Conservation (phyloP, 169 alveolate species). For the Cryptosporidium ryanae region DNA sequence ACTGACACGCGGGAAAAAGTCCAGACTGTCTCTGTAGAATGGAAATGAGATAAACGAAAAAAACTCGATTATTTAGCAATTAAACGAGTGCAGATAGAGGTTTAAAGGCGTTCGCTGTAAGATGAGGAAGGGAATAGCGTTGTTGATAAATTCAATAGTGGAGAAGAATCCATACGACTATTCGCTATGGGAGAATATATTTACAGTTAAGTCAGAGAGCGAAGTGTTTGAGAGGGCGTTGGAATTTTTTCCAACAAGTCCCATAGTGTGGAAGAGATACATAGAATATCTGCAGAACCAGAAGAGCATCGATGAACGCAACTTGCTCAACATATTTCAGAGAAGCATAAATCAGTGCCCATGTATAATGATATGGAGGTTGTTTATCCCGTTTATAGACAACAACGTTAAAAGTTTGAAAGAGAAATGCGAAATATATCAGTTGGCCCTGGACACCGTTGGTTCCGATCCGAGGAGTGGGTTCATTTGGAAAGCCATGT, state of each 20-base stretch:
- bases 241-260: constrained; percentile 73
- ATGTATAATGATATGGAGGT: constrained; percentile 68
- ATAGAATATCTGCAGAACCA: constrained; percentile 60
- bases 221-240: constrained; percentile 74
- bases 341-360: constrained; percentile 66
- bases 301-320: constrained; percentile 6
- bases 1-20: too few relatives aligned
- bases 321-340: constrained; percentile 34
- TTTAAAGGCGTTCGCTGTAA: neutral
- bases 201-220: constrained; percentile 62
- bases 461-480: constrained; percentile 74
- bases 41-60: too few relatives aligned
- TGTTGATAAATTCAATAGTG: constrained; percentile 61
- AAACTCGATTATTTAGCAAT: too few relatives aligned
- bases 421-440: constrained; percentile 50
- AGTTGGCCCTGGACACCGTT: constrained; percentile 49
- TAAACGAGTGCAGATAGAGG: neutral
- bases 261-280: constrained; percentile 66
- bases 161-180: constrained; percentile 71
- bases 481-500: constrained; percentile 69
- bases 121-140: constrained; percentile 61
- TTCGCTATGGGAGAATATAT: constrained; percentile 65
- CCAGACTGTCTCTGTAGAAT: too few relatives aligned
- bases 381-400: constrained; percentile 53
- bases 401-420: constrained; percentile 21